Evolutionary conservation across 2,329 filamentous ascomycete genomes (phyloP).

Genomic region (Colletotrichum siamense): DNA sequence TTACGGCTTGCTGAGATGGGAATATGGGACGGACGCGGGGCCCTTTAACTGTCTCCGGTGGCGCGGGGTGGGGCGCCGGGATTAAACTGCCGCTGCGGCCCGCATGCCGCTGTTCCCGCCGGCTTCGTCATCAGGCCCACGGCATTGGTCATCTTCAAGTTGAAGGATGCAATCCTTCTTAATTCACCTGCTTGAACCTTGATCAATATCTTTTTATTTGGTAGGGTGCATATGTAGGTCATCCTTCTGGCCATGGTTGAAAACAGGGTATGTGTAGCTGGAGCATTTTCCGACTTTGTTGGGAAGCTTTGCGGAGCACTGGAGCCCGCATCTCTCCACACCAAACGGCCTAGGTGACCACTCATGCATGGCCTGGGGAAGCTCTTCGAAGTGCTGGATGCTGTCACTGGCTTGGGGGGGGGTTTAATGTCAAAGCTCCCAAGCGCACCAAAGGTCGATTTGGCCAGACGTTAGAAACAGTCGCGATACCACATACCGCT

Average conservation of each 20-base stretch:
- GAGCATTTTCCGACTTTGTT: background rate
- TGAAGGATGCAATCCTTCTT: background rate
- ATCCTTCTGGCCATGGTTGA: rapidly evolving
- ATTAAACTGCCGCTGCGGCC: background rate
- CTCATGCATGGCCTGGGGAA: background rate
- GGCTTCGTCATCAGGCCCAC: background rate
- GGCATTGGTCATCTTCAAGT: background rate
- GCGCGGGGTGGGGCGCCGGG: background rate
- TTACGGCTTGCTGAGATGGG: background rate
- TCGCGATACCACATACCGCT: background rate
- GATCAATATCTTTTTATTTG: background rate
- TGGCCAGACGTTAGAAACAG: background rate
- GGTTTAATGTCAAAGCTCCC: rapidly evolving
- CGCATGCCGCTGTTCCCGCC: background rate
- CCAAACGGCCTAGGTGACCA: background rate
- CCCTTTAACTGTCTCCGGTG: background rate
- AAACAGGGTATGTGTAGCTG: background rate
- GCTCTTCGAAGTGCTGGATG: background rate
- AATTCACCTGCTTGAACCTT: background rate
- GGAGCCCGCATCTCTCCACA: background rate
- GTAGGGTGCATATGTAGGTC: background rate
- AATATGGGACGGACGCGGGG: background rate
- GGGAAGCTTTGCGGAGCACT: background rate
- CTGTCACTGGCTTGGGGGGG: rapidly evolving
- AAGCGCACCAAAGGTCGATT: background rate